Base-by-base conservation (phyloP, 2,329 filamentous ascomycete genomes). In the Sporothrix pseudoabietina region DNA sequence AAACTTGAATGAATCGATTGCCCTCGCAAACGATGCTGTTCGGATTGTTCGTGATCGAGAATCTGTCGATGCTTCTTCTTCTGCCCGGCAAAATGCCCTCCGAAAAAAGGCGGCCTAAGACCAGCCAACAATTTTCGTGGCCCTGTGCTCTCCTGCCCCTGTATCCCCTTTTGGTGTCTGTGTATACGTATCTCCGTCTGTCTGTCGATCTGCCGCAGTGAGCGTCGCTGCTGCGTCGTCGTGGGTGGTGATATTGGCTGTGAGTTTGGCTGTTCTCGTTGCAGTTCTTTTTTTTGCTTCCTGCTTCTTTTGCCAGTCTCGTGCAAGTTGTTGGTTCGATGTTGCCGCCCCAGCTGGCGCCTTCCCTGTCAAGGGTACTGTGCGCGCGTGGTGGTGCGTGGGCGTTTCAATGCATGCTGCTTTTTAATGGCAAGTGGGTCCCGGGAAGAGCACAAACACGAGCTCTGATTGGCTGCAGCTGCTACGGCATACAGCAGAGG, bases 361-460 rank as follows among this genome's bases (percentile, higher is more conserved):
- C 32, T 49, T 49, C 44, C 44, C 44, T 49, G 44, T 49, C 44
- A 14, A 19, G 52, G 1, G 47, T 52, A 14, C 47, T 55, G 22
- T 49, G 39, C 30, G 39, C 63, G 35, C 35, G 35, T 35, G 35
- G 35, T 35, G 35, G 35, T 49, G 63, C 63, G 63, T 68, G 57
- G 70, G 35, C 61, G 69, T 72, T 69, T 72, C 73, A 72, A 71
- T 72, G 73, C 63, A 71, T 72, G 73, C 63, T 72, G 63, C 61
- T 55, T 74, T 74, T 74, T 70, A 57, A 49, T 54, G 52, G 61
- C 47, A 55, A 9, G 73, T 74, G 73, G 73, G 22, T 59, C 52
- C 30, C 26, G 19, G 7, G 3, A 35, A 49, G 57, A n/a, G 16
- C 26, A 22, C 35, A 32, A 47, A 14, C 22, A 39, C 30, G 52